Conservation (phyloP, 192 early-diverging fungal species). For the Thamnidium elegans region DNA sequence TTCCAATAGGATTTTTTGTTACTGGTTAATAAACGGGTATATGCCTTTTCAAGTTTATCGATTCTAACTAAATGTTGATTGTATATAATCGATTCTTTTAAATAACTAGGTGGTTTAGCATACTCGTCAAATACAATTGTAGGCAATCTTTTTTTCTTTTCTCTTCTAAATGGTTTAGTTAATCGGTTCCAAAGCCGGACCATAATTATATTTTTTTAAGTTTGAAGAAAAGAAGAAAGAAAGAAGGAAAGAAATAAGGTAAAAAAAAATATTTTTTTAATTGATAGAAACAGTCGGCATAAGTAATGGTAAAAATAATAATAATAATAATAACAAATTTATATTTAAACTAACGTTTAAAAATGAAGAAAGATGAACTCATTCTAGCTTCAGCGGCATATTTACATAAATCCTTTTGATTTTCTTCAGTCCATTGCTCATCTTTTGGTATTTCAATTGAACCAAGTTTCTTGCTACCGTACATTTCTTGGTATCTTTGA, state of each 20-base stretch:
- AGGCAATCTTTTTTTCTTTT: not conserved
- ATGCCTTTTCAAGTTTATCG: constrained; percentile 2
- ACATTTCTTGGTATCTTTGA: constrained; percentile 28
- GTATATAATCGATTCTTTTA: constrained; percentile 14
- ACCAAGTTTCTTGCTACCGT: constrained; percentile 14
- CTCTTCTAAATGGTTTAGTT: not conserved
- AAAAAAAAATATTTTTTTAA: too few species aligned
- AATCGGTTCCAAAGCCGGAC: constrained; percentile 3
- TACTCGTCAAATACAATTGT: not conserved
- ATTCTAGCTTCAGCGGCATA: not conserved
- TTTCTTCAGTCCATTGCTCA: constrained; percentile 14
- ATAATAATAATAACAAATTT: too few species aligned
- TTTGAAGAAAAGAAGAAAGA: too few species aligned
- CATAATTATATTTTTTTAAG: not conserved
- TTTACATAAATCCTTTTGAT: constrained; percentile 10
- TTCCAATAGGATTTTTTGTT: constrained; percentile 9
- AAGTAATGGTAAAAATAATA: too few species aligned
- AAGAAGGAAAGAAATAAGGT: too few species aligned
- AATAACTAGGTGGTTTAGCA: not conserved
- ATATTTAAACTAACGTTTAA: not conserved
- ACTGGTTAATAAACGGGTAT: not conserved
- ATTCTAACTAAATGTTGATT: constrained; percentile 2
- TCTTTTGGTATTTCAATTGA: constrained; percentile 31
- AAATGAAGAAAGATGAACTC: constrained; percentile 2
- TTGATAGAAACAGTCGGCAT: too few species aligned